A percentile compares a stretch with the other conserved stretches of the same genome.
These are phyloP conservation scores for Hawksworthiomyces lignivorus DNA, from an alignment of 2,329 filamentous ascomycete genomes.

Conservation along the genomic window DNA sequence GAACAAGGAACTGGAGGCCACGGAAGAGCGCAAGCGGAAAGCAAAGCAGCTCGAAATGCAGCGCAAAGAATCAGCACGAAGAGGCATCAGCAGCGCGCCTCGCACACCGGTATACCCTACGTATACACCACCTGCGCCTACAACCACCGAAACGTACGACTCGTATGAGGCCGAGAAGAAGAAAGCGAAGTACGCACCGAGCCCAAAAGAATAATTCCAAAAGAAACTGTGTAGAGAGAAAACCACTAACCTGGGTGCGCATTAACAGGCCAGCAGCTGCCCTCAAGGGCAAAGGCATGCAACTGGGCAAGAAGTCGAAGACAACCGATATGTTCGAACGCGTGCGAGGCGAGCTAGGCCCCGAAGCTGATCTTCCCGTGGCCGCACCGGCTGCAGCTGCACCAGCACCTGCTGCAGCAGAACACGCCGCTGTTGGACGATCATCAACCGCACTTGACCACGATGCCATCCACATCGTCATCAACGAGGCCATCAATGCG, in stretches of 20 bases:
- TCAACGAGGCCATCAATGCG: conserved; percentile 85
- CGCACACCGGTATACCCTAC: conserved; percentile 79
- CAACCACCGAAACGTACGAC: conserved; percentile 77
- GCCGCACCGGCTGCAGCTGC: conserved; percentile 46
- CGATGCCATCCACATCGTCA: conserved; percentile 79
- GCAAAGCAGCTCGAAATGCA: conserved; percentile 99
- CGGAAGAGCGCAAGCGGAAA: conserved; percentile 95
- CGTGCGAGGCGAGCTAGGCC: conserved; percentile 84
- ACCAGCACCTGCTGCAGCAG: conserved; percentile 1
- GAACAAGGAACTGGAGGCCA: conserved; percentile 98
- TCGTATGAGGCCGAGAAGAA: conserved; percentile 97
- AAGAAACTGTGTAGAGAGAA: too few species aligned
- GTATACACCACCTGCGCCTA: conserved; percentile 66
- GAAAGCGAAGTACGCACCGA: conserved; percentile 70
- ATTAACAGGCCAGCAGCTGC: conserved; percentile 37
- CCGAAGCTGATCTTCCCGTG: conserved; percentile 75
- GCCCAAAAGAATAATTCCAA: too few species aligned
- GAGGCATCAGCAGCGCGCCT: conserved; percentile 46
- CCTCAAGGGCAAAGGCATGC: conserved; percentile 94
- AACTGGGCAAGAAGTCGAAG: conserved; percentile 97
- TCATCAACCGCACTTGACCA: conserved; percentile 64
- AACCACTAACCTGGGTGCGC: too few species aligned
- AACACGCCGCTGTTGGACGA: conserved; percentile 24
- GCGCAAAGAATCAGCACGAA: conserved; percentile 87
- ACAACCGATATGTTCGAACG: conserved; percentile 96